Evolutionary conservation across 1,284 basidiomycete species (phyloP), one percentile per base, ranked within the genome.

Genomic region (Volvariella surrecta): DNA sequence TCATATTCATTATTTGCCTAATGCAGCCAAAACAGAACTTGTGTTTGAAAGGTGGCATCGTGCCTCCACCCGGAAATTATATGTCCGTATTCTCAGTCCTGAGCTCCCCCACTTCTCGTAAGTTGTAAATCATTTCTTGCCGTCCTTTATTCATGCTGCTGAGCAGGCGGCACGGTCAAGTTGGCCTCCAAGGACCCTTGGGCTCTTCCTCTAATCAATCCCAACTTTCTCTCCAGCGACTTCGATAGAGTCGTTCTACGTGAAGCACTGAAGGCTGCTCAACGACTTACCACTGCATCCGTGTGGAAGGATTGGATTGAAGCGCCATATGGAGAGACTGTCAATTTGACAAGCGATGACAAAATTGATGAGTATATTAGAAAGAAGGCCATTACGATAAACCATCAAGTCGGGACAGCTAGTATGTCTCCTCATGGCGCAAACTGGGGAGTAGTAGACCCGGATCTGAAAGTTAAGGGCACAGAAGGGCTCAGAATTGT

Each of bases 401-500:
- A 60, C 48, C 68, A 71, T 45, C 66, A 66, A 0, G 52, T 60
- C 28, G 32, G 56, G 18, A 58, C 54, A 3, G 59, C 58, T 17
- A 50, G 52, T 17, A 66, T 66, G 51, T 62, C 58, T 4, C 42
- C 45, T n/a, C 49, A 47, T 16, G 44, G 40, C 8, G 49, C 50
- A 0, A 41, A 50, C 15, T 52, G 53, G 22, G 49, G 62, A 37
- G 71, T 70, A 0, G 61, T 73, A 1, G 66, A 68, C 43, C 54
- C 61, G 2, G 44, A 59, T 31, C 53, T 74, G 32, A 48, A 49
- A 3, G 69, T 73, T 17, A 65, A 72, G 42, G 68, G 68, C 1
- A 52, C 63, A 1, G 41, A 52, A 4, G 60, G 59, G 0, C 47
- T 73, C 30, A 53, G 71, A 1, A 56, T 73, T 4, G 61, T 68